phyloP scores from a whole-genome alignment of 805 yeast genomes.

The Metschnikowia dekortorum region DNA sequence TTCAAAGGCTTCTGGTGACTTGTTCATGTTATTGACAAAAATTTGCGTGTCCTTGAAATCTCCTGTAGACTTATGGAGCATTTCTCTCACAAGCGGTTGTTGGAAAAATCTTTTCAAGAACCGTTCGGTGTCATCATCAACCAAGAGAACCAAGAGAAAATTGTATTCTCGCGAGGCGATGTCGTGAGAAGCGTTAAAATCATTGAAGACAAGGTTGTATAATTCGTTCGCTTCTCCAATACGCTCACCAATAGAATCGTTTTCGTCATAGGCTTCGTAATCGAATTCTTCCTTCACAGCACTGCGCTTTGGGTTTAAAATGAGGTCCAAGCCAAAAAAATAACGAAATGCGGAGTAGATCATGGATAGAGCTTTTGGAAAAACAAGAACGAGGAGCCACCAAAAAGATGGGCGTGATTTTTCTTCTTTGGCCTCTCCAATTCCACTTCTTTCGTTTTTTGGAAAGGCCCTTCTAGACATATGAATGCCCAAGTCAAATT shows the following conservation, averaged over 20 bases:
- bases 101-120: conserved; percentile 17
- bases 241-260: conserved; percentile 6
- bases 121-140: conserved; percentile 21
- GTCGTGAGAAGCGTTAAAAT: conserved; percentile 31
- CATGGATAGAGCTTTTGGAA: conserved; percentile 50
- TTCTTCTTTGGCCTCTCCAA: conserved; percentile 4
- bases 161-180: conserved; percentile 23
- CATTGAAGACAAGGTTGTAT: conserved; percentile 11
- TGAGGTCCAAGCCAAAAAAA: conserved; percentile 21
- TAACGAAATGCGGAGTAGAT: conserved; percentile 32
- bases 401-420: conserved; percentile 24
- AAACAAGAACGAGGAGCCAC: conserved; percentile 47
- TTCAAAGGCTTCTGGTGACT: conserved; percentile 35
- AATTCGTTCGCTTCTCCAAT: background rate
- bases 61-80: conserved; percentile 21
- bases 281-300: conserved; percentile 17
- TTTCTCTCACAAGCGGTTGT: conserved; percentile 15
- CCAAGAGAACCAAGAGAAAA: conserved; percentile 33
- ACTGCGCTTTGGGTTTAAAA: conserved; percentile 20
- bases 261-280: conserved; percentile 23
- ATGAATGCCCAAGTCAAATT: conserved; percentile 39
- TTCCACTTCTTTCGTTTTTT: background rate
- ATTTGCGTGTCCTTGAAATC: conserved; percentile 25
- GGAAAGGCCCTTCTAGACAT: conserved; percentile 22
- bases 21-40: conserved; percentile 28